phyloP scores from a whole-genome alignment of 2,329 filamentous ascomycete species.

The Hymenoscyphus repandus region DNA sequence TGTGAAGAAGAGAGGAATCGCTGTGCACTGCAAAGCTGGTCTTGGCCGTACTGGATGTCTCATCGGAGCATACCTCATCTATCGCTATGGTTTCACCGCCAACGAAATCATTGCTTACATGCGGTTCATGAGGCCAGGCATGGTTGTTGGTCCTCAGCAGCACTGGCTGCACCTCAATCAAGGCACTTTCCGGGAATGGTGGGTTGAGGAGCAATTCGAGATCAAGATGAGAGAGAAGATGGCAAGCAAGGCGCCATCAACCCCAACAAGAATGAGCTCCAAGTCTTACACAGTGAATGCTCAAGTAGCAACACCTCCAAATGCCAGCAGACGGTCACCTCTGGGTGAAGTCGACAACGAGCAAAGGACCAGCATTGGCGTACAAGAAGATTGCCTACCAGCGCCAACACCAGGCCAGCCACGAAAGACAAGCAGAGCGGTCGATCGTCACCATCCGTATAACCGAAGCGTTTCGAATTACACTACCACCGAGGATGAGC shows the following conservation, averaged over 20 bases:
- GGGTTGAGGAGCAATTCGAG: conserved; percentile 61
- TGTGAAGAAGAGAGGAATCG: conserved; percentile 84
- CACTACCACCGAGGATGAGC: conserved; percentile 43
- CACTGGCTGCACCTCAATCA: conserved; percentile 99
- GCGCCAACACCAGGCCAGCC: conserved; percentile 95
- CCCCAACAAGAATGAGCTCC: conserved; percentile 56
- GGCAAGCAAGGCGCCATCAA: conserved; percentile 44
- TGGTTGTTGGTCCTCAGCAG: conserved; percentile 98
- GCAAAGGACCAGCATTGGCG: conserved; percentile 51
- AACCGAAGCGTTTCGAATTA: conserved; percentile 47
- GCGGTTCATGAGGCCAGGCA: conserved; percentile 97
- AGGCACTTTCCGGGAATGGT: conserved; percentile 97
- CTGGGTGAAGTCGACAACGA: conserved; percentile 94
- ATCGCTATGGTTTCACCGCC: conserved; percentile 93
- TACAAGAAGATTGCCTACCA: conserved; percentile 87
- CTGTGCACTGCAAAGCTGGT: conserved; percentile 97
- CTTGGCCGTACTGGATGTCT: conserved; percentile 92
- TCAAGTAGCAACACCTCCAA: conserved; percentile 78
- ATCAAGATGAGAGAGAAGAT: conserved; percentile 49
- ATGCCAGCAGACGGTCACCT: conserved; percentile 72
- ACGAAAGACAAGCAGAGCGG: conserved; percentile 76
- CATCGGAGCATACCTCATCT: conserved; percentile 96
- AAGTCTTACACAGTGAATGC: conserved; percentile 53
- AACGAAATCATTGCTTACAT: conserved; percentile 98
- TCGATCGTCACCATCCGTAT: conserved; percentile 68